A percentile compares a stretch with the other conserved stretches of the same genome.
phyloP scores from a whole-genome alignment of 257 asterid genomes.

The Rauvolfia tetraphylla region DNA sequence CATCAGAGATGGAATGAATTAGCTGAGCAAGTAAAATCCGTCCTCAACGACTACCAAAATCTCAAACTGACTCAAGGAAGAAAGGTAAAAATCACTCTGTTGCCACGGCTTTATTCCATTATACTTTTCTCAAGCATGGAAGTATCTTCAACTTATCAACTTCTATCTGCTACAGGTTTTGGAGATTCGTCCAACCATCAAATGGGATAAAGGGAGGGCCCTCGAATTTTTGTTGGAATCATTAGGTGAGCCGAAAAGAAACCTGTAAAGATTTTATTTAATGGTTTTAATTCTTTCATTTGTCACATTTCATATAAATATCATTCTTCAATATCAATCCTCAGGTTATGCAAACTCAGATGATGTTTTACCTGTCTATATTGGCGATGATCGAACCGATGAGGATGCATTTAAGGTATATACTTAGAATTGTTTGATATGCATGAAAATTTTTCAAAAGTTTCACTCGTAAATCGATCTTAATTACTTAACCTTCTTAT shows the following conservation, averaged over 20 bases:
- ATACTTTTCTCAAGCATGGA: neutral
- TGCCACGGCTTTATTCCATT: neutral
- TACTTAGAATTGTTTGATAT: neutral
- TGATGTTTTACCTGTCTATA: slow-evolving; percentile 57
- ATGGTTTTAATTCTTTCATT: neutral
- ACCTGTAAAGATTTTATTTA: neutral
- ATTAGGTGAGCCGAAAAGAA: slow-evolving; percentile 34
- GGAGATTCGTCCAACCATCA: slow-evolving; percentile 83
- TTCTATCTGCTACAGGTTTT: slow-evolving; percentile 40
- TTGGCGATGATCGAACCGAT: slow-evolving; percentile 77
- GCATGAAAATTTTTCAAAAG: neutral
- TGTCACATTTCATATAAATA: neutral
- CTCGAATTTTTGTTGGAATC: slow-evolving; percentile 76
- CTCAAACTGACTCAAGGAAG: slow-evolving; percentile 70
- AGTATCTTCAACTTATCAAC: too few relatives aligned
- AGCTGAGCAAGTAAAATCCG: slow-evolving; percentile 46
- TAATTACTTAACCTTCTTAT: neutral
- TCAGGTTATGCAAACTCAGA: slow-evolving; percentile 64
- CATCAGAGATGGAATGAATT: slow-evolving; percentile 65
- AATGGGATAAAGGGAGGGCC: slow-evolving; percentile 96
- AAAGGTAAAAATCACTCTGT: slow-evolving; percentile 29
- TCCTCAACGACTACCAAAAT: slow-evolving; percentile 48
- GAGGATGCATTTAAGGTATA: slow-evolving; percentile 81
- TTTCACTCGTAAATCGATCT: neutral
- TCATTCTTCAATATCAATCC: neutral